phyloP scores from a whole-genome alignment of 2,329 filamentous ascomycete species.

The Diaporthe ilicicola region DNA sequence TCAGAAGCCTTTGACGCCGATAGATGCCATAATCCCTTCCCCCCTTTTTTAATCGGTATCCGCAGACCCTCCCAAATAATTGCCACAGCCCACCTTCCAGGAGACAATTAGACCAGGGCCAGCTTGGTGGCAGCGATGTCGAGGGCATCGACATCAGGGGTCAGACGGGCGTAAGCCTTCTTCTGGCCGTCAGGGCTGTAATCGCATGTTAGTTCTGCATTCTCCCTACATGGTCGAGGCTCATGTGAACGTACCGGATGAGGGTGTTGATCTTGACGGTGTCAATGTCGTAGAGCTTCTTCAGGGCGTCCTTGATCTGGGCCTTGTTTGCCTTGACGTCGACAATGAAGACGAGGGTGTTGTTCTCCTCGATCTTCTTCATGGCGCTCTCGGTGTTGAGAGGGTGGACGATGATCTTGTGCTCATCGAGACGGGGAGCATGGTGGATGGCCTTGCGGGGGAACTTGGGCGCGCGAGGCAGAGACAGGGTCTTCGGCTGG shows the following conservation, averaged over 20 bases:
- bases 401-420: conserved; percentile 97
- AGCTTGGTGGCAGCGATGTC: conserved; percentile 99
- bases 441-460: conserved; percentile 94
- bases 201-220: conserved; percentile 31
- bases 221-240: not conserved
- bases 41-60: conserved; percentile 26
- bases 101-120: conserved; percentile 84
- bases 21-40: conserved; percentile 30
- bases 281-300: conserved; percentile 99
- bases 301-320: conserved; percentile 97
- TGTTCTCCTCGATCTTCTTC: conserved; percentile 99
- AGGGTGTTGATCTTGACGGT: conserved; percentile 99
- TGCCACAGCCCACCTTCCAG: conserved; percentile 47
- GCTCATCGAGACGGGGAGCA: conserved; percentile 90
- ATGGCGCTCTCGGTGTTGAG: conserved; percentile 99
- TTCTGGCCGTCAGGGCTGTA: conserved; percentile 90
- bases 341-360: conserved; percentile 98
- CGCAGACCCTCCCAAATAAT: conserved; percentile 26
- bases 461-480: conserved; percentile 93
- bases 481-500: conserved; percentile 93
- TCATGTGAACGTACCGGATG: conserved; percentile 74
- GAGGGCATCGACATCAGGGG: conserved; percentile 95
- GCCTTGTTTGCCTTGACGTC: conserved; percentile 99
- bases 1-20: conserved; percentile 33
- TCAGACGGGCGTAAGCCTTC: conserved; percentile 98